A percentile compares a stretch with the other conserved stretches of the same genome.
phyloP scores from a whole-genome alignment of 228 moss, liverwort and hornwort species.

The Sphagnum fallax region DNA sequence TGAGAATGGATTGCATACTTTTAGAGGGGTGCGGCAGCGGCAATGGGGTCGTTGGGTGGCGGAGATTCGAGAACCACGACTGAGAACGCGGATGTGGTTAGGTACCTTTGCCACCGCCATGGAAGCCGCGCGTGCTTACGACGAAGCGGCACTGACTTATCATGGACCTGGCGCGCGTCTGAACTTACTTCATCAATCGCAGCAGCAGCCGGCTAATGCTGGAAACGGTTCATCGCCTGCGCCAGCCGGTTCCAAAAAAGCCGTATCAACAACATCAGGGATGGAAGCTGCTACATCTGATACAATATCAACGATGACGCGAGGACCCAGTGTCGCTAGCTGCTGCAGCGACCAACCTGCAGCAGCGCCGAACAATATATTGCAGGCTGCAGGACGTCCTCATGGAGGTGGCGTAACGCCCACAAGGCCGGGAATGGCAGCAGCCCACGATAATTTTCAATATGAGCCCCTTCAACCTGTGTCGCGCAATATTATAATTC shows the following conservation, averaged over 20 bases:
- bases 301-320: too few relatives aligned
- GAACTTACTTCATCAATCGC: conserved; percentile 28
- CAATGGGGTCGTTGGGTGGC: conserved; percentile 80
- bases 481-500: too few relatives aligned
- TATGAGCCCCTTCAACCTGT: too few relatives aligned
- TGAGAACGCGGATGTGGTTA: conserved; percentile 57
- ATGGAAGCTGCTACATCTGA: too few relatives aligned
- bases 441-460: too few relatives aligned
- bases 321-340: too few relatives aligned
- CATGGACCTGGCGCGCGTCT: conserved; percentile 54
- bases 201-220: background rate
- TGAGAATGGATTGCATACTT: conserved; percentile 59
- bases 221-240: background rate
- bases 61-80: conserved; percentile 61
- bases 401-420: too few relatives aligned
- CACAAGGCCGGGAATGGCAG: too few relatives aligned
- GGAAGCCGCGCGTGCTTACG: conserved; percentile 65
- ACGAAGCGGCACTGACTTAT: conserved; percentile 56
- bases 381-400: too few relatives aligned
- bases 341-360: too few relatives aligned
- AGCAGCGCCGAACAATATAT: too few relatives aligned
- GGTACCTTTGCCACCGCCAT: conserved; percentile 60
- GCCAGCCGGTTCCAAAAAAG: background rate
- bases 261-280: too few relatives aligned
- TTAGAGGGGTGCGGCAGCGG: conserved; percentile 62